Evolutionary conservation across 2,329 filamentous ascomycete genomes (phyloP), one percentile per base, ranked within the genome.

Genomic region (Akanthomyces uredinophilus): DNA sequence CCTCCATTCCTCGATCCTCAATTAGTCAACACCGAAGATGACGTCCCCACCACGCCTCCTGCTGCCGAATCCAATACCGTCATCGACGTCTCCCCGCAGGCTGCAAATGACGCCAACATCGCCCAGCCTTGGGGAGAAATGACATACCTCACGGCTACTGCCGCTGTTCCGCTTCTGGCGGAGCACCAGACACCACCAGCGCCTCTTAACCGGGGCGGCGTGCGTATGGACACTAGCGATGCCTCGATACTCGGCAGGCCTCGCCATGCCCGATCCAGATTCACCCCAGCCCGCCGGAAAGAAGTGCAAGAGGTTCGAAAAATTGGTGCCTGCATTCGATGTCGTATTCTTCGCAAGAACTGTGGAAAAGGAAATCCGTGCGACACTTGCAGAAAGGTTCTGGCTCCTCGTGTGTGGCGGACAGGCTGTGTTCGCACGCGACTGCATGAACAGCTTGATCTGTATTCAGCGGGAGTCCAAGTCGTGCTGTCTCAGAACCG

Each of bases 251-350:
- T 83, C 51, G 80, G 81, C 13, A 78, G 78, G 59, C 75, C 79
- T 1, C 80, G 80, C 18, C 80, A 87, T 66, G 79, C 80, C 8
- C 80, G 85, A 11, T 82, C 83, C 4, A 78, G 82, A 10, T 88
- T 88, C 66, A 83, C 81, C 22, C 77, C 83, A 5, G 75, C 75
- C 1, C 78, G 86, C n/a, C 78, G 86, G 24, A 86, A 84, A 68
- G 83, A 88, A 68, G 86, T 89, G 2, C 84, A 87, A 66, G 83
- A 85, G 65, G 83, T 88, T 24, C 82, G 86, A 27, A 85, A 86
- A 67, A 81, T 86, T 41, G 86, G 86, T 6, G 86, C 86, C 14
- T 89, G 86, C 66, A 87, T 88, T 58, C 78, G 86, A 50, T 89
- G 86, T 68, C 80, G 85, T 43, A 87, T 88, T 64, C 73, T 89